Conservation (phyloP, 2,329 filamentous ascomycete species). For the Hypomyces perniciosus region DNA sequence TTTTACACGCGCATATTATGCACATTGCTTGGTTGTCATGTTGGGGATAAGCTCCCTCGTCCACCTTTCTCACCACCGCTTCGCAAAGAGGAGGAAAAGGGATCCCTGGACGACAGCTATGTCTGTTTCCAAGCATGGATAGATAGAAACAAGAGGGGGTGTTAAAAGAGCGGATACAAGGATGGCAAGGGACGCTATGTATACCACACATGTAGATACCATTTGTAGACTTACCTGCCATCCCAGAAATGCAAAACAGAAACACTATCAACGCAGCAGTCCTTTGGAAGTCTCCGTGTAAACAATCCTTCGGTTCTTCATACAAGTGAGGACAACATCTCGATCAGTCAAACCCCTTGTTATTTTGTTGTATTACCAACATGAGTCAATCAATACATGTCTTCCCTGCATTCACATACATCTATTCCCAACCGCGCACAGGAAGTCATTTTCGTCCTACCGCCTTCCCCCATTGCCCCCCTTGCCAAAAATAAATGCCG, state of each 20-base stretch:
- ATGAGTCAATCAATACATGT: background rate
- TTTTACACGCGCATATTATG: too few relatives aligned
- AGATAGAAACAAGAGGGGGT: background rate
- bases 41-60: too few relatives aligned
- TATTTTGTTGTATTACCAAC: background rate
- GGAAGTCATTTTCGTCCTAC: background rate
- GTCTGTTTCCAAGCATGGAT: background rate
- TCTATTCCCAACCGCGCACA: background rate
- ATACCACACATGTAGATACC: slow-evolving; percentile 11
- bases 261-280: background rate
- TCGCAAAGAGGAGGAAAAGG: background rate
- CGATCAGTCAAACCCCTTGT: too few relatives aligned
- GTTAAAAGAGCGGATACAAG: background rate
- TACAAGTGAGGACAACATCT: too few relatives aligned
- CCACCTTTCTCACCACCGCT: too few relatives aligned
- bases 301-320: too few relatives aligned
- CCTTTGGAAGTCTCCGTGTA: too few relatives aligned
- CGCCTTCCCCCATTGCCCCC: background rate
- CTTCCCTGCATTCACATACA: background rate
- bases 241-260: background rate
- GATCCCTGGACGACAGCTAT: background rate
- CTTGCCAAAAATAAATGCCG: background rate
- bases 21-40: too few relatives aligned
- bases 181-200: background rate
- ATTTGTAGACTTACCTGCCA: background rate